phyloP scores from a whole-genome alignment of 768 basidiomycete genomes.

The Phanerodontia chrysosporium region DNA sequence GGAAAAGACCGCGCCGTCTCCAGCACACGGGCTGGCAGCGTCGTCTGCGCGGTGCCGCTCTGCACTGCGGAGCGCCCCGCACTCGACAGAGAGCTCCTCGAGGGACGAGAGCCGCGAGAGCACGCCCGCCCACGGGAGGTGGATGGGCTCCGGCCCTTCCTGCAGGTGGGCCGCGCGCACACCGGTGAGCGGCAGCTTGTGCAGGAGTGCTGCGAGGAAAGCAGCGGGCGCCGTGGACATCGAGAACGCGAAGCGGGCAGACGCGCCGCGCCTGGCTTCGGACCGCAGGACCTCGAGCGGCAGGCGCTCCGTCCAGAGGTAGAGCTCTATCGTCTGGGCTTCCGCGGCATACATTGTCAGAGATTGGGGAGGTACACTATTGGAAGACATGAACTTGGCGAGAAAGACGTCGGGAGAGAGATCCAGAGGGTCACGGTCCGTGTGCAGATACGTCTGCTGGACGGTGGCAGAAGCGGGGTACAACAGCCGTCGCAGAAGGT shows the following conservation, averaged over 20 bases:
- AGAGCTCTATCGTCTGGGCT: not conserved
- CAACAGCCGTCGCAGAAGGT: not conserved
- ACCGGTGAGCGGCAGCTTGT: not conserved
- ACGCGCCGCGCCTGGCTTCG: not conserved
- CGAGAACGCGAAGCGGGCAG: not conserved
- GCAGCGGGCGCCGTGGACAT: not conserved
- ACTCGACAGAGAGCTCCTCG: not conserved
- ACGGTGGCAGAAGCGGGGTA: not conserved
- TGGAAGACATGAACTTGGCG: not conserved
- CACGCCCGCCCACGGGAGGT: not conserved
- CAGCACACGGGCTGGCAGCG: no score
- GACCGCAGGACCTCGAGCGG: not conserved
- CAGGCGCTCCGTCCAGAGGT: not conserved
- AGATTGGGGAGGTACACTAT: not conserved
- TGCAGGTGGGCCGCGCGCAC: not conserved
- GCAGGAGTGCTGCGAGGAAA: not conserved
- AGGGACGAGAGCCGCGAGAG: not conserved
- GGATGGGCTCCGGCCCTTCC: not conserved
- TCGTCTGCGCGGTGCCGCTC: no score
- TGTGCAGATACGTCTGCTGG: no score
- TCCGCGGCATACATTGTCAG: not conserved
- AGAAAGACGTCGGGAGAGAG: not conserved
- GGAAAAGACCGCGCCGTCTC: no score
- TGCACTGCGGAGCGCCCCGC: not conserved
- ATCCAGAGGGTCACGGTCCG: no score